Evolutionary conservation across 805 yeast species (phyloP), one percentile per base, ranked within the genome.

Genomic region (Lipomyces kockii): DNA sequence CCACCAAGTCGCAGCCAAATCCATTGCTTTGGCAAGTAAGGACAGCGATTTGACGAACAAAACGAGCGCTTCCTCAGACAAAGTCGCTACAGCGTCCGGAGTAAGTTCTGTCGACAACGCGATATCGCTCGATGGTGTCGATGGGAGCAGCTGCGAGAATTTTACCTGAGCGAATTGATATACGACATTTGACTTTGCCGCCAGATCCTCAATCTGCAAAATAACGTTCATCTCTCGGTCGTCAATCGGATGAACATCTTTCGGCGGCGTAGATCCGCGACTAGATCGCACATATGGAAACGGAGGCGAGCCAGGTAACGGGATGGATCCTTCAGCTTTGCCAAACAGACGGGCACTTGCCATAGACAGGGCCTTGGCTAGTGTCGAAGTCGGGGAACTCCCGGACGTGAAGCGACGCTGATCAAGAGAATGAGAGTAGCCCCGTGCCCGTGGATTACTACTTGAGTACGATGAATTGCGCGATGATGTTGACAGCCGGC

Each of bases 1-100:
- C 98, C 98, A 95, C 98, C 98, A 95, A 14, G 84, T 88, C 55
- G 93, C 87, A 0, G 97, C 97, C 53, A 87, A 78, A 60, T 86
- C 84, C 96, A 94, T 93, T 0, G 97, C 97, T 68, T 84, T 86
- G 0, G 97, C 94, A 61, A 94, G 82, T 17, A 93, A 79, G 0
- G 97, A 87, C 58, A 95, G 82, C 0, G 96, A 86, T 78, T 93
- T 94, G 70, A 92, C 89, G 78, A 92, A 94, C 64, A 94, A 80
- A 0, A 88, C 88, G 25, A 92, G 87, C 1, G 98, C 96, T 76
- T 95, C 98, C 72, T 90, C 92, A 67, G 96, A 87, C 4, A 92
- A 71, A 8, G 69, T 66, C 73, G 82, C 84, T 55, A 81, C 80
- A 7, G 78, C 77, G 37, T 74, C 76, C 12, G 75, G 73, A 25